Conservation (phyloP, 768 basidiomycete species). For the Boletus rex-veris region DNA sequence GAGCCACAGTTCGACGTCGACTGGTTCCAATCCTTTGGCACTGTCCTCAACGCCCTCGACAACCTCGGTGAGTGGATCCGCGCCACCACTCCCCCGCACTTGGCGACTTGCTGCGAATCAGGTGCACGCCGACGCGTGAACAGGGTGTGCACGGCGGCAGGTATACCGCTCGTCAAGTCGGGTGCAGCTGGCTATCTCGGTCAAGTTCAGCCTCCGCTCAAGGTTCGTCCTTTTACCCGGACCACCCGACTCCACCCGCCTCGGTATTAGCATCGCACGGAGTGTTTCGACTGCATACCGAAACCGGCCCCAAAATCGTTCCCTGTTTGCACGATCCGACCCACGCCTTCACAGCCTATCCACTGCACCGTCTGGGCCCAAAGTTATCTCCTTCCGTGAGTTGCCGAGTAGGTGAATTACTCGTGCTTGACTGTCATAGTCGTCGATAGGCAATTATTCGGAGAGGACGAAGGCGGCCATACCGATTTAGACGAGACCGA, state of each 20-base stretch:
- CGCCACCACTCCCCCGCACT: too few species aligned
- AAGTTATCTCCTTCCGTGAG: conserved; percentile 89
- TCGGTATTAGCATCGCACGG: too few species aligned
- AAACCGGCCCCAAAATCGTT: conserved; percentile 93
- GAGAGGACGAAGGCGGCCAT: conserved; percentile 82
- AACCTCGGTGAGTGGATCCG: too few species aligned
- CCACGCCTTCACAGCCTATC: conserved; percentile 94
- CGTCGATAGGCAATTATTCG: conserved; percentile 80
- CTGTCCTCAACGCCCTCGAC: too few species aligned
- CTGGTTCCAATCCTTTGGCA: too few species aligned
- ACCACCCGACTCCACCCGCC: too few species aligned
- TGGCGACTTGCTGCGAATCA: too few species aligned
- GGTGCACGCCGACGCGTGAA: too few species aligned
- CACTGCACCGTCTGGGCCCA: conserved; percentile 99
- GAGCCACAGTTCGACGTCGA: too few species aligned
- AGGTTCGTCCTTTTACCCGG: conserved; percentile 44
- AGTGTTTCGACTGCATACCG: too few species aligned
- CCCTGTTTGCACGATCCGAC: conserved; percentile 96
- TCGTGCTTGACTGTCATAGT: neutral
- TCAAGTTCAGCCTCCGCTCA: conserved; percentile 91
- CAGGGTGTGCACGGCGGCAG: conserved; percentile 60
- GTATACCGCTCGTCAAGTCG: conserved; percentile 88
- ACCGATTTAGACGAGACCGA: conserved; percentile 85
- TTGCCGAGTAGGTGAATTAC: neutral
- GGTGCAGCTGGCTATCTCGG: conserved; percentile 97